A percentile compares a stretch with the other conserved stretches of the same genome.
phyloP scores from a whole-genome alignment of 352 stramenopile genomes.

The Globisporangium orthogonon region DNA sequence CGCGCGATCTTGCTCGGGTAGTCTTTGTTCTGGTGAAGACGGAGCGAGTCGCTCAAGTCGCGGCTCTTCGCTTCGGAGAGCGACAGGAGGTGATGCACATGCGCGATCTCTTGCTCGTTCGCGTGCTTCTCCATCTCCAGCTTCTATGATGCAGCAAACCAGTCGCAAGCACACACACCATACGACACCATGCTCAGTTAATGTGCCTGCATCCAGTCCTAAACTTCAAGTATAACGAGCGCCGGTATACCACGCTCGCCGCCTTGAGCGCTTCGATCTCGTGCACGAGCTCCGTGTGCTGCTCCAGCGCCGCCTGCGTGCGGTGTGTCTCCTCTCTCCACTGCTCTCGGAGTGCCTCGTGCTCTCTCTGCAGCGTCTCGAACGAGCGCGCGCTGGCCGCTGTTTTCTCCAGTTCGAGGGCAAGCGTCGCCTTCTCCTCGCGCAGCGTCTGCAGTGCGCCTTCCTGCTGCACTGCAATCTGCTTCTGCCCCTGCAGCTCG shows the following conservation, averaged over 20 bases:
- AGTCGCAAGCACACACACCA: neutral
- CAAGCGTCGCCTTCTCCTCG: slow-evolving; percentile 30
- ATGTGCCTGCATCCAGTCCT: neutral
- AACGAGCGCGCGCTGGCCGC: slow-evolving; percentile 21
- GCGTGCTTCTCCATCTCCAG: slow-evolving; percentile 40
- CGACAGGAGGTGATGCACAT: slow-evolving; percentile 49
- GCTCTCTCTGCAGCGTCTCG: slow-evolving; percentile 31
- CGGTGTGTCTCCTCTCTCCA: slow-evolving; percentile 23
- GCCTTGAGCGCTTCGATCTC: slow-evolving; percentile 30
- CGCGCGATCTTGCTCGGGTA: slow-evolving; percentile 40
- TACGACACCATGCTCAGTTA: neutral
- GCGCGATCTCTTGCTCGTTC: slow-evolving; percentile 39
- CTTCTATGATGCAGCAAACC: slow-evolving; percentile 21
- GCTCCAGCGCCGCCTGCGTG: slow-evolving; percentile 11
- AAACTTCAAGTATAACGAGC: slow-evolving; percentile 1
- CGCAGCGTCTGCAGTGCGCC: slow-evolving; percentile 14
- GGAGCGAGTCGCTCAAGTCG: slow-evolving; percentile 33
- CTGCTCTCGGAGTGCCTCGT: slow-evolving; percentile 26
- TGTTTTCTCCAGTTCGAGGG: slow-evolving; percentile 29
- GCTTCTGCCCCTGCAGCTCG: slow-evolving; percentile 39
- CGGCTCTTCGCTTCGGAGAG: slow-evolving; percentile 38
- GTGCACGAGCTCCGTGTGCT: slow-evolving; percentile 16
- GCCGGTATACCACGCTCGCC: slow-evolving; percentile 12
- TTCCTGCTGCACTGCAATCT: slow-evolving; percentile 19
- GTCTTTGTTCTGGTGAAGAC: slow-evolving; percentile 37